Evolutionary conservation across 257 asterid genomes (phyloP).

Genomic region (Solanum piurae): DNA sequence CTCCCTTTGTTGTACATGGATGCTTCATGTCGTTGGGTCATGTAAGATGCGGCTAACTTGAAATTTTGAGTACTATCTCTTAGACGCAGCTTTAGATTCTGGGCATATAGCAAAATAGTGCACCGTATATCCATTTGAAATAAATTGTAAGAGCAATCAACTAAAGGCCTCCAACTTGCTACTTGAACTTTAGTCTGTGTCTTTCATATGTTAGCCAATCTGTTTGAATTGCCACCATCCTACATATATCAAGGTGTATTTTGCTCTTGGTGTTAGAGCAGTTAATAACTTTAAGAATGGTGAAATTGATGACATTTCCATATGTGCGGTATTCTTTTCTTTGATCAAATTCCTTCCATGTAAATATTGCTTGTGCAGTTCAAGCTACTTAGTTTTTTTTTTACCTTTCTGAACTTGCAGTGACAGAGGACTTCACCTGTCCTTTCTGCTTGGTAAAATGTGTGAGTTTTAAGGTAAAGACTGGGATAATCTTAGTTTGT

Average conservation of each 20-base stretch:
- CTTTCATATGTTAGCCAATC: neutral
- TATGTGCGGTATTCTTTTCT: neutral
- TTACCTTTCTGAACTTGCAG: constrained; percentile 35
- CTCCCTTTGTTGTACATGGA: neutral
- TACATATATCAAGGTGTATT: neutral
- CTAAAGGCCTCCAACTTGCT: neutral
- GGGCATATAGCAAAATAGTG: neutral
- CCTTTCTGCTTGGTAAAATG: constrained; percentile 97
- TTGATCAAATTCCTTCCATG: neutral
- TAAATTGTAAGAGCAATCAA: neutral
- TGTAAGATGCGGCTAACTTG: neutral
- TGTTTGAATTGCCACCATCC: neutral
- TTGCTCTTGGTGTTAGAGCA: neutral
- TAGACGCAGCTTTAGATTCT: neutral
- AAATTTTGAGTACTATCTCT: neutral
- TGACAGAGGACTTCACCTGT: constrained; percentile 96
- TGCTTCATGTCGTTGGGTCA: neutral
- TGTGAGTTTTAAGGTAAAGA: constrained; percentile 80
- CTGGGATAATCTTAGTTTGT: constrained; percentile 8
- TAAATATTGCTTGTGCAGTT: neutral
- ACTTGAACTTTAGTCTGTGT: neutral
- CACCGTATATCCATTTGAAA: neutral
- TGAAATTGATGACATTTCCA: neutral
- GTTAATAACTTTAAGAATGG: neutral
- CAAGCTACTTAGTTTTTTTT: constrained; percentile 20